These are phyloP conservation scores for Plenodomus tracheiphilus DNA, from an alignment of 2,329 filamentous ascomycete species.

Conservation along the genomic window DNA sequence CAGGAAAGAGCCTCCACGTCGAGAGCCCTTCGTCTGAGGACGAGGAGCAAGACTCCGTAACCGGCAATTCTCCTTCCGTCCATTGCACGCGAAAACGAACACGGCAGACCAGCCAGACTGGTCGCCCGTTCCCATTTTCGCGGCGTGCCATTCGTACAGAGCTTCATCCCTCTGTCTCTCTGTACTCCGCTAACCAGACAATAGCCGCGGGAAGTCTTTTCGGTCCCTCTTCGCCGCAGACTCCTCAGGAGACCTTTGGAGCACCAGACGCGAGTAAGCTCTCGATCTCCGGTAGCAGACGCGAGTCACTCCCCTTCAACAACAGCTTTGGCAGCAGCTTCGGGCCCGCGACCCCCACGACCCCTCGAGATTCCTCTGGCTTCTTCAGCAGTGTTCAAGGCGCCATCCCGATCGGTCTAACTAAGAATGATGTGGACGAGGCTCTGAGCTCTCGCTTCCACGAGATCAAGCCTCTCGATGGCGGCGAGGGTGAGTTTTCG, in stretches of 20 bases:
- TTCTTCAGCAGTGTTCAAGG: conserved; percentile 63
- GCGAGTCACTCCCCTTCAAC: conserved; percentile 44
- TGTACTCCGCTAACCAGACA: conserved; percentile 38
- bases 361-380: conserved; percentile 60
- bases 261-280: conserved; percentile 81
- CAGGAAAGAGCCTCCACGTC: conserved; percentile 24
- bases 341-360: conserved; percentile 83
- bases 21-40: conserved; percentile 39
- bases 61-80: conserved; percentile 31
- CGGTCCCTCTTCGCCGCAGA: conserved; percentile 72
- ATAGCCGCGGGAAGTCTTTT: conserved; percentile 57
- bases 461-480: conserved; percentile 69
- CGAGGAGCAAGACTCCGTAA: conserved; percentile 36
- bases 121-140: conserved; percentile 47
- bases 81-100: conserved; percentile 45
- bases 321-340: conserved; percentile 53
- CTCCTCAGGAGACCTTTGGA: conserved; percentile 73
- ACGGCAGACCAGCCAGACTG: conserved; percentile 40
- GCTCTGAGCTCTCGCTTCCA: conserved; percentile 76
- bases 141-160: conserved; percentile 35
- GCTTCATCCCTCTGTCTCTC: conserved; percentile 2
- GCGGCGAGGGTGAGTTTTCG: conserved; percentile 88
- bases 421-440: conserved; percentile 74
- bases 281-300: conserved; percentile 69
- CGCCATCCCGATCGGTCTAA: conserved; percentile 62